A percentile compares a stretch with the other conserved stretches of the same genome.
These are phyloP conservation scores for Gracilaria domingensis DNA, from an alignment of 23 red algal genomes.

Conservation along the genomic window DNA sequence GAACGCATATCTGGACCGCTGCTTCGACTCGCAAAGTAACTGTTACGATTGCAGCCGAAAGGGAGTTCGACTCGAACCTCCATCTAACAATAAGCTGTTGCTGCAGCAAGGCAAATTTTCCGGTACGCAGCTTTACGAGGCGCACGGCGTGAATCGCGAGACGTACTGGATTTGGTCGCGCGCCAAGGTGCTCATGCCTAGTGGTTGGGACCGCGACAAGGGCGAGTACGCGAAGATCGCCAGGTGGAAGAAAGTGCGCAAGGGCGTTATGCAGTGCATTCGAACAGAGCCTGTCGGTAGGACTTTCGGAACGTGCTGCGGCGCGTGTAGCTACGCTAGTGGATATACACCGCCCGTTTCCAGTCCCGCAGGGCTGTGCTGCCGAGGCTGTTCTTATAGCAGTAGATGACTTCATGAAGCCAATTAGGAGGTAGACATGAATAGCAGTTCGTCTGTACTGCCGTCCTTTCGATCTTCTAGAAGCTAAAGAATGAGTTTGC, in stretches of 20 bases:
- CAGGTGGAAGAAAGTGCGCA: neutral
- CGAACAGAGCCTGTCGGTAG: neutral
- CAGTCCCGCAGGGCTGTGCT: neutral
- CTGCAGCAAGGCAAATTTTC: neutral
- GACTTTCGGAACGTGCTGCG: neutral
- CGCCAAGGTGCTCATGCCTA: neutral
- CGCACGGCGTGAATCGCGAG: neutral
- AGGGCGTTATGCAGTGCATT: neutral
- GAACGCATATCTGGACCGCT: neutral
- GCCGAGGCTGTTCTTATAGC: neutral
- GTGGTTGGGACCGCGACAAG: neutral
- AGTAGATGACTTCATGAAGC: no score
- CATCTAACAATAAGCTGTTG: neutral
- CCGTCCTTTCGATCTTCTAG: no score
- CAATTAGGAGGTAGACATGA: no score
- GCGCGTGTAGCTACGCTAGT: neutral
- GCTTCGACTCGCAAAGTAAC: neutral
- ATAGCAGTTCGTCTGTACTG: no score
- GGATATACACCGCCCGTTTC: neutral
- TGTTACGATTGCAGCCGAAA: neutral
- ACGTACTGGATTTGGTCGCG: neutral
- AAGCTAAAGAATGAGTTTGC: no score
- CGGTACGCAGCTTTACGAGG: neutral
- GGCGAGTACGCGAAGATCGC: neutral
- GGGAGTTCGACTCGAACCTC: neutral